Evolutionary conservation across 495 filamentous ascomycete genomes (phyloP).

Genomic region (Terfezia claveryi): DNA sequence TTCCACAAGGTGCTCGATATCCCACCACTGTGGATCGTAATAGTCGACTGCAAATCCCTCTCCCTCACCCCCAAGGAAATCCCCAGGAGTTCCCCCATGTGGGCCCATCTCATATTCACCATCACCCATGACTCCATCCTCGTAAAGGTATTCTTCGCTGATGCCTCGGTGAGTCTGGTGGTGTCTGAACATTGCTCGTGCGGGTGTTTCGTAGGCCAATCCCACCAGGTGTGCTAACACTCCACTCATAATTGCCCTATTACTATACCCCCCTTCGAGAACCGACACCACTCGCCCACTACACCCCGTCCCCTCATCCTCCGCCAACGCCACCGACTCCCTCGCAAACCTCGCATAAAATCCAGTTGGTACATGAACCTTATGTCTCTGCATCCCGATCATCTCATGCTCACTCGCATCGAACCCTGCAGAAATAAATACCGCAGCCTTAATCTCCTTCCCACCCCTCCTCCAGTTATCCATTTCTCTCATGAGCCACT

Average conservation of each 20-base stretch:
- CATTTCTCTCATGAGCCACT: conserved; percentile 43
- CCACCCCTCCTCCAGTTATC: conserved; percentile 31
- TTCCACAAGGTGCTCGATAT: conserved; percentile 8
- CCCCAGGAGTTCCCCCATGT: conserved; percentile 7
- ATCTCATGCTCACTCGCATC: conserved; percentile 90
- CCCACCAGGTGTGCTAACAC: conserved; percentile 75
- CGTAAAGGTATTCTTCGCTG: conserved; percentile 23
- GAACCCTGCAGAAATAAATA: conserved; percentile 89
- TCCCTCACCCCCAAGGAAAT: neutral
- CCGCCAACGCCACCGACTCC: conserved; percentile 59
- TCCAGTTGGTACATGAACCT: conserved; percentile 82
- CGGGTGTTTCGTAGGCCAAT: conserved; percentile 33
- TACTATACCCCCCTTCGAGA: conserved; percentile 86
- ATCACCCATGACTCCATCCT: conserved; percentile 6
- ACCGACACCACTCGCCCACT: conserved; percentile 79
- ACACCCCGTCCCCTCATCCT: conserved; percentile 54
- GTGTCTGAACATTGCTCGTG: neutral
- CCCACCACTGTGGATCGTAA: conserved; percentile 19
- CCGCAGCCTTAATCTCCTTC: conserved; percentile 49
- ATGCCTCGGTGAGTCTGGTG: conserved; percentile 2
- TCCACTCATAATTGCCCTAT: conserved; percentile 68
- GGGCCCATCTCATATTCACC: conserved; percentile 3
- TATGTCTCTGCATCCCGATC: conserved; percentile 80
- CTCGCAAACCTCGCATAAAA: conserved; percentile 82
- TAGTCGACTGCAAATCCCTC: neutral